Base-by-base conservation (phyloP, 441 rosid genomes). In the Mallotus japonicus region DNA sequence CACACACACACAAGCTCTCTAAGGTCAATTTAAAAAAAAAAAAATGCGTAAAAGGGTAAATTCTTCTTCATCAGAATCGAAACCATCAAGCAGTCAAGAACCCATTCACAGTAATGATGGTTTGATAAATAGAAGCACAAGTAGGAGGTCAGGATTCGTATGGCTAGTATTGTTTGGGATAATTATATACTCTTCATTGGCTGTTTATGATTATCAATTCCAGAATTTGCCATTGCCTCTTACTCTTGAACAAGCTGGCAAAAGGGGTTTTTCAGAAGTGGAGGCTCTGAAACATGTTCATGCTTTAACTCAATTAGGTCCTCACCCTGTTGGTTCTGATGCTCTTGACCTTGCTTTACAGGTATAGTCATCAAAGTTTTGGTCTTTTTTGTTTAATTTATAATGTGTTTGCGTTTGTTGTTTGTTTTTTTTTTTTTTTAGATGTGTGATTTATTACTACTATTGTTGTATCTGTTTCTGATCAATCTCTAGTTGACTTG, bases 261-360 rank as follows among this genome's bases (percentile, higher is more conserved):
- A 91, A 75, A 85, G 97, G 64, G 97, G 99, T 11, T 95, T 95
- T 74, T 93, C 99, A 49, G 99, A 95, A 82, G 78, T 85, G 65
- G 89, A 86, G 74, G 96, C 98, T 0, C 75, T 89, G 78, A 82
- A 86, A 72, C 99, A 95, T 76, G 94, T 93, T 15, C 72, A 76
- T 75, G 92, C 88, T 46, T 77, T 95, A 92, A 91, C 96, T 73
- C 83, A 85, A 67, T 65, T 91, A 28, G 99, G 98, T 65, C 99
- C 99, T 4, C 98, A 88, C 75, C 89, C 94, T 1, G 87, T 95
- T 77, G 91, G 90, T 62, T 91, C 97, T 22, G 83, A 88, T 71
- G 86, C 95, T 76, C 92, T 95, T 63, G 88, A 85, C 70, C 84
- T 71, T 51, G 97, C 97, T 56, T 46, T 88, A 58, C 85, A 85